These are phyloP conservation scores for Metschnikowia arizonensis DNA, from an alignment of 805 yeast genomes.

Conservation along the genomic window DNA sequence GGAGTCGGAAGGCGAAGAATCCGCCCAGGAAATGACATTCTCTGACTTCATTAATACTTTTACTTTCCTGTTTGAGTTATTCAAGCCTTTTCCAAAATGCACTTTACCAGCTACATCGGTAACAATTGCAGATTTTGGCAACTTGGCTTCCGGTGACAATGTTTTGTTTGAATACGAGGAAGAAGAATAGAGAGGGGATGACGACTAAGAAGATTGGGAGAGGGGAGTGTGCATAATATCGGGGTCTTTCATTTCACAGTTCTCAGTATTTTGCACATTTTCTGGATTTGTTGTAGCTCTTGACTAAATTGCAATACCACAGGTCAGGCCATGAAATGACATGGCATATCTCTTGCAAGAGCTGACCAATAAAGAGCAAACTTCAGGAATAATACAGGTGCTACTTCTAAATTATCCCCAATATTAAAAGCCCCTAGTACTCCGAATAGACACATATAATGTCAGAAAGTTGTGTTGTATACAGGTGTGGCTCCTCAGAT, in stretches of 20 bases:
- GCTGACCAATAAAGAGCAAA: background rate
- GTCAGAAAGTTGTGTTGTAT: too few species aligned
- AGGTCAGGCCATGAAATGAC: background rate
- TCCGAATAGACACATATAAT: too few species aligned
- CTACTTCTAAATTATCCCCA: too few species aligned
- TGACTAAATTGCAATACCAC: background rate
- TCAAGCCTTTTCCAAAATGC: slow-evolving; percentile 42
- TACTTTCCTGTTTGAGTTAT: slow-evolving; percentile 33
- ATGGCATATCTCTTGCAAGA: too few species aligned
- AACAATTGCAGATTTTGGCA: slow-evolving; percentile 18
- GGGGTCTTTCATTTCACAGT: background rate
- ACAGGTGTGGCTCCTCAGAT: background rate
- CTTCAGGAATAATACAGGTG: background rate
- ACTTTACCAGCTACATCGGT: slow-evolving; percentile 15
- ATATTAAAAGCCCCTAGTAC: too few species aligned
- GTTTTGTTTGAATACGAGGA: slow-evolving; percentile 34
- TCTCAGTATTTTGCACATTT: background rate
- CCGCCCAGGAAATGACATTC: slow-evolving; percentile 2
- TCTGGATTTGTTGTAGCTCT: background rate
- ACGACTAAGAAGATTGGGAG: background rate
- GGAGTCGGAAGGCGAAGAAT: slow-evolving; percentile 14
- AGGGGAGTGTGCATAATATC: background rate
- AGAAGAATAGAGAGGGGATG: slow-evolving; percentile 15
- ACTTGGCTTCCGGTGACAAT: slow-evolving; percentile 35
- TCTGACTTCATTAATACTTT: slow-evolving; percentile 25